phyloP scores from a whole-genome alignment of 768 basidiomycete species.

The Tricholoma furcatifolium region DNA sequence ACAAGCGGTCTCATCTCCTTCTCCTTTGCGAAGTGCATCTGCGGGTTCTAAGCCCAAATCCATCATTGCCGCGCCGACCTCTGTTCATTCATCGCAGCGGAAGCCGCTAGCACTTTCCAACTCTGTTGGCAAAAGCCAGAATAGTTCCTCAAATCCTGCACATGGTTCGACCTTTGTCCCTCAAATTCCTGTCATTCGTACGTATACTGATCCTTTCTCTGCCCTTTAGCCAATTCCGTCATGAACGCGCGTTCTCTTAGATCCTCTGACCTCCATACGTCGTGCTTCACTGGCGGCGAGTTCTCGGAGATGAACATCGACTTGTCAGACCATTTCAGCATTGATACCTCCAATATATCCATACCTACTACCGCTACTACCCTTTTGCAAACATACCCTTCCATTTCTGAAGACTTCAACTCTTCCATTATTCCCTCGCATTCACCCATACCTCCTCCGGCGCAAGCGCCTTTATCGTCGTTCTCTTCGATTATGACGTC shows the following conservation, averaged over 20 bases:
- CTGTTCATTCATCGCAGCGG: slow-evolving; percentile 44
- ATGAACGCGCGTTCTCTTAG: slow-evolving; percentile 39
- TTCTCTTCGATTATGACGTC: slow-evolving; percentile 50
- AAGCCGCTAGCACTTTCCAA: slow-evolving; percentile 32
- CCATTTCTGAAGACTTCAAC: slow-evolving; percentile 5
- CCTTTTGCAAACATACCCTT: slow-evolving; percentile 18
- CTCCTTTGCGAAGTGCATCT: slow-evolving; percentile 31
- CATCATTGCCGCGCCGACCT: slow-evolving; percentile 29
- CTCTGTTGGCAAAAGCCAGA: slow-evolving; percentile 23
- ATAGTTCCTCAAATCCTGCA: slow-evolving; percentile 24
- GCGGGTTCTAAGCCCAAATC: slow-evolving; percentile 29
- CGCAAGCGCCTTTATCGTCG: slow-evolving; percentile 32
- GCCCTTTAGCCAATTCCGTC: slow-evolving; percentile 33
- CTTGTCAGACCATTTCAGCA: slow-evolving; percentile 26
- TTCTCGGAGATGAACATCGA: slow-evolving; percentile 40
- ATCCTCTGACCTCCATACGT: slow-evolving; percentile 31
- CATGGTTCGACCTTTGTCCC: slow-evolving; percentile 66
- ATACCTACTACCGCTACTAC: slow-evolving; percentile 12
- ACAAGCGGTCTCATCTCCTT: slow-evolving; percentile 50
- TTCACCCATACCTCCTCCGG: slow-evolving; percentile 7
- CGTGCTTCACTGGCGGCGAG: slow-evolving; percentile 22
- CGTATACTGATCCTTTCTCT: slow-evolving; percentile 51
- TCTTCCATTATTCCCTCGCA: neutral
- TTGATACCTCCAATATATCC: slow-evolving; percentile 15
- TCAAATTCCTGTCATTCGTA: slow-evolving; percentile 51